phyloP scores from a whole-genome alignment of 2,329 filamentous ascomycete genomes.

The Alternaria consortialis region DNA sequence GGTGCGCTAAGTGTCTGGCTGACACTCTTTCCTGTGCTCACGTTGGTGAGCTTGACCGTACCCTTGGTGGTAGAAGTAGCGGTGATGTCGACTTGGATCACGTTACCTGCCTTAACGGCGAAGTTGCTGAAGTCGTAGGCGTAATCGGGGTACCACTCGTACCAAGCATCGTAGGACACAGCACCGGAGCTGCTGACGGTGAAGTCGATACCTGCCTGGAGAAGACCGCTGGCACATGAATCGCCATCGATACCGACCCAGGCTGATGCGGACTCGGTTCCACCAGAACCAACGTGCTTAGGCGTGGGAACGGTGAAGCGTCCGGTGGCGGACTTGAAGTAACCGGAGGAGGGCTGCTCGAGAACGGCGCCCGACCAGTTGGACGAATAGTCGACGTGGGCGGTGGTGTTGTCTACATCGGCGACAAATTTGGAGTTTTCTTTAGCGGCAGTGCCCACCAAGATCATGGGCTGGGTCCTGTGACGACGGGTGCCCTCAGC shows the following conservation, averaged over 20 bases:
- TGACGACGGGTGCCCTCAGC: constrained; percentile 25
- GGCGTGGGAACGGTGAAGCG: constrained; percentile 64
- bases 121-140: constrained; percentile 63
- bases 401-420: constrained; percentile 46
- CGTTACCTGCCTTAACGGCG: constrained; percentile 56
- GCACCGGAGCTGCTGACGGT: constrained; percentile 46
- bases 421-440: constrained; percentile 17
- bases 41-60: constrained; percentile 61
- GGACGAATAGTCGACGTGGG: constrained; percentile 60
- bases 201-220: constrained; percentile 68
- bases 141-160: constrained; percentile 68
- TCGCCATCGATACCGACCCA: constrained; percentile 72
- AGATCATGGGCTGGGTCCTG: constrained; percentile 25
- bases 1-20: constrained; percentile 57
- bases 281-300: constrained; percentile 49
- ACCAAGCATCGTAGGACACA: constrained; percentile 65
- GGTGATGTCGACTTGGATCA: constrained; percentile 53
- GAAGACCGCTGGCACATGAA: constrained; percentile 62
- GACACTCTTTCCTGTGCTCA: constrained; percentile 61
- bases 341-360: constrained; percentile 48
- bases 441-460: constrained; percentile 21
- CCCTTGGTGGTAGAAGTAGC: constrained; percentile 56
- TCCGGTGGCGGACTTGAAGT: constrained; percentile 63
- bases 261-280: constrained; percentile 59
- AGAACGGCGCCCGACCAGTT: constrained; percentile 70